Evolutionary conservation across 257 asterid species (phyloP).

Genomic region (Agastache rugosa): DNA sequence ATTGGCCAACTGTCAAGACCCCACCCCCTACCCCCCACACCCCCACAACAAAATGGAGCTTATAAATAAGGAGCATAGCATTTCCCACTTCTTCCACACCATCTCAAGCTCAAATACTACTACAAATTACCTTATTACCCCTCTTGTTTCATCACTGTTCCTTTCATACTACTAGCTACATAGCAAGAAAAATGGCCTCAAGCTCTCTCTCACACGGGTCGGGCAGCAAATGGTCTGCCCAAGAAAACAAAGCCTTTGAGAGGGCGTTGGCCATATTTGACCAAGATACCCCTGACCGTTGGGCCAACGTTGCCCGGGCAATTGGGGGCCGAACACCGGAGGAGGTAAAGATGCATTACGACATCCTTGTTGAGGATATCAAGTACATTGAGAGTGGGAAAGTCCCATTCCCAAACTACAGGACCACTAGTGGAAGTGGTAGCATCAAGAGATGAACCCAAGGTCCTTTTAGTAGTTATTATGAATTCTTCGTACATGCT

Average conservation of each 20-base stretch:
- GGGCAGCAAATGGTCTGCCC: constrained; percentile 60
- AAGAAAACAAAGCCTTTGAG: constrained; percentile 86
- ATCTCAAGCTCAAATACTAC: constrained; percentile 21
- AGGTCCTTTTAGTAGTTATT: neutral
- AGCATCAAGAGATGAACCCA: constrained; percentile 16
- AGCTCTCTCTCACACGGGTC: constrained; percentile 44
- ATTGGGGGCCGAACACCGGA: constrained; percentile 72
- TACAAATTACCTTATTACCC: neutral
- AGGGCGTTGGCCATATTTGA: constrained; percentile 77
- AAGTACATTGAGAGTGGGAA: constrained; percentile 66
- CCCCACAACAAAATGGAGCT: constrained; percentile 21
- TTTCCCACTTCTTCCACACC: constrained; percentile 33
- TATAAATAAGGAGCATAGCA: constrained; percentile 44
- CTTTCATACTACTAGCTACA: neutral
- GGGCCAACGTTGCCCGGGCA: constrained; percentile 79
- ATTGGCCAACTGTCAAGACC: constrained; percentile 49
- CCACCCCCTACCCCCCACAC: constrained; percentile 21
- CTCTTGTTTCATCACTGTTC: neutral
- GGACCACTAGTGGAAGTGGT: constrained; percentile 40
- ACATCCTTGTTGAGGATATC: constrained; percentile 67
- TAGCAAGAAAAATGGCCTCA: constrained; percentile 47
- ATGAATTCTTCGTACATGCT: no score
- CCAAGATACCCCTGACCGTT: constrained; percentile 79
- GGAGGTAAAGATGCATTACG: constrained; percentile 80
- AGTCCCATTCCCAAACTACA: constrained; percentile 72